A percentile compares a stretch with the other conserved stretches of the same genome.
Evolutionary conservation across 2,329 filamentous ascomycete species (phyloP).

Genomic region (Aspergillus sp.): DNA sequence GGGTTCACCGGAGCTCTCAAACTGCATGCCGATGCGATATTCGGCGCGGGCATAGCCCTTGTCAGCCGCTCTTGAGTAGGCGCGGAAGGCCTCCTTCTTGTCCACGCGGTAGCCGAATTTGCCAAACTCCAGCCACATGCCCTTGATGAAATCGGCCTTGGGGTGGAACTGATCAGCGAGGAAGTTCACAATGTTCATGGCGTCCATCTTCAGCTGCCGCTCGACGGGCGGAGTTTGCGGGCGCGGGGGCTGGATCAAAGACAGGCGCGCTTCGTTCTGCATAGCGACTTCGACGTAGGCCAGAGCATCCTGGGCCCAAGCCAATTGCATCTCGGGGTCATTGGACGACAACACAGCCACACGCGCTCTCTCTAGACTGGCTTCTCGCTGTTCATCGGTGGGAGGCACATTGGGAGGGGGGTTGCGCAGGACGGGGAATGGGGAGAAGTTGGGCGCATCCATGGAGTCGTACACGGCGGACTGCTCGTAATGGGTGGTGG

Average conservation of each 20-base stretch:
- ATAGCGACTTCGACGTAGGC: slow-evolving; percentile 82
- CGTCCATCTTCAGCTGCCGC: slow-evolving; percentile 82
- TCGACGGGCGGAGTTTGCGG: slow-evolving; percentile 81
- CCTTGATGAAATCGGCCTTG: slow-evolving; percentile 88
- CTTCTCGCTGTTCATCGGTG: slow-evolving; percentile 91
- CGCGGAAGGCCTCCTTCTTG: slow-evolving; percentile 89
- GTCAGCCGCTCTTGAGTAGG: slow-evolving; percentile 82
- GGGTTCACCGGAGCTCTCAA: slow-evolving; percentile 90
- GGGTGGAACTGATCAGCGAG: slow-evolving; percentile 89
- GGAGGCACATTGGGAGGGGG: slow-evolving; percentile 85
- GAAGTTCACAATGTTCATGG: slow-evolving; percentile 87
- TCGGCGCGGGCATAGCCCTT: slow-evolving; percentile 85
- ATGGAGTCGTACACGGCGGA: slow-evolving; percentile 48
- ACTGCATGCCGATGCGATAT: slow-evolving; percentile 98
- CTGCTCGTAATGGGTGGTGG: slow-evolving; percentile 51
- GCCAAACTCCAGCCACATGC: slow-evolving; percentile 97
- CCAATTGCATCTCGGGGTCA: slow-evolving; percentile 92
- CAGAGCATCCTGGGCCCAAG: slow-evolving; percentile 92
- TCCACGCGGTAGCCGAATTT: slow-evolving; percentile 89
- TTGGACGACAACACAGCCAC: slow-evolving; percentile 85
- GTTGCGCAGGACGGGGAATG: slow-evolving; percentile 80
- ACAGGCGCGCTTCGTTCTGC: slow-evolving; percentile 71
- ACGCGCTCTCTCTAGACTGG: slow-evolving; percentile 80
- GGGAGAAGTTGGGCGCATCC: slow-evolving; percentile 77
- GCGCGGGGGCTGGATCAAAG: slow-evolving; percentile 58